Conservation (phyloP, 2,329 filamentous ascomycete species). For the Aspergillus cejpii region DNA sequence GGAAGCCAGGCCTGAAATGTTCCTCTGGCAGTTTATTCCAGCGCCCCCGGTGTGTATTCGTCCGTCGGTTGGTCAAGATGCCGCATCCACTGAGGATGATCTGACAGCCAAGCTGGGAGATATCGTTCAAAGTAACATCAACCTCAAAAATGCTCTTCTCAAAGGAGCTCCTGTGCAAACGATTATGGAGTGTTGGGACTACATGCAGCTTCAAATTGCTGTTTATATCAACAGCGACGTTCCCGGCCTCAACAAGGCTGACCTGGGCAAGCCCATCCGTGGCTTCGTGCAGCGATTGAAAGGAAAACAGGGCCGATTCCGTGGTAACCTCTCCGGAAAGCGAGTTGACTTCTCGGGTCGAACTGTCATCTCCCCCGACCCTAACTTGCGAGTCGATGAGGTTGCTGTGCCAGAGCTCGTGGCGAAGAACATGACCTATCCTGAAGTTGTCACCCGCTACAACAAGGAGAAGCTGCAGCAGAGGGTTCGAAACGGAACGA, state of each 20-base stretch:
- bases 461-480: slow-evolving; percentile 76
- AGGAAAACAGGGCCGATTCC: slow-evolving; percentile 94
- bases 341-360: slow-evolving; percentile 97
- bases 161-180: slow-evolving; percentile 80
- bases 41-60: slow-evolving; percentile 91
- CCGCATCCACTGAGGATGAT: slow-evolving; percentile 90
- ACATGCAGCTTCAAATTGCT: slow-evolving; percentile 86
- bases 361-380: slow-evolving; percentile 96
- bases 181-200: slow-evolving; percentile 98
- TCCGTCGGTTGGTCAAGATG: slow-evolving; percentile 88
- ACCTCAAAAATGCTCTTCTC: slow-evolving; percentile 73
- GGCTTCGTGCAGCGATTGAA: slow-evolving; percentile 94
- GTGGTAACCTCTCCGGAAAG: slow-evolving; percentile 94
- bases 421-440: slow-evolving; percentile 95
- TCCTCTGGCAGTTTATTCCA: slow-evolving; percentile 93
- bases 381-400: slow-evolving; percentile 86
- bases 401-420: slow-evolving; percentile 86
- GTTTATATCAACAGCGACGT: slow-evolving; percentile 98
- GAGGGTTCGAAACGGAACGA: slow-evolving; percentile 67
- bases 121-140: slow-evolving; percentile 84
- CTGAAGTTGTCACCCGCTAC: slow-evolving; percentile 75
- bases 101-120: slow-evolving; percentile 95
- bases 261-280: slow-evolving; percentile 79
- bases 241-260: slow-evolving; percentile 81
- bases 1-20: slow-evolving; percentile 89